Evolutionary conservation across 2,329 filamentous ascomycete genomes (phyloP), one percentile per base, ranked within the genome.

Genomic region (Colletotrichum sp.): DNA sequence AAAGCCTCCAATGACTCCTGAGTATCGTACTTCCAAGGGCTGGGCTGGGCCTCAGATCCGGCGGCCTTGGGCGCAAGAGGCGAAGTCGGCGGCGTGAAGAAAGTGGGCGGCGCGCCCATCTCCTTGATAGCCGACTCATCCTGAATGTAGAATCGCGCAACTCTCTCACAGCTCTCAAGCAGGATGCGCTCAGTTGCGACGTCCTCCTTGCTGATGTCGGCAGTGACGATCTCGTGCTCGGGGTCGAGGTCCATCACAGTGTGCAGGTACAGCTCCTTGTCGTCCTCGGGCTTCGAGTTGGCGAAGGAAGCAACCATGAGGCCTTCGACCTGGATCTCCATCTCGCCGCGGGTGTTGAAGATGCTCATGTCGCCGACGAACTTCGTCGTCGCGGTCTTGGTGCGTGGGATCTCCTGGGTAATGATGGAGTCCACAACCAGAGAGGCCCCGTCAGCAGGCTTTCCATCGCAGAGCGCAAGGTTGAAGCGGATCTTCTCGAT

Each of bases 211-310:
- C 67, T 26, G 16, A 72, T 13, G 3, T 78, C 67, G 3, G 75
- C 63, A 1, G 64, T 66, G 5, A 84, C 75, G 16, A 88, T 84
- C 57, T 84, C 82, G 36, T 86, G 81, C 15, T 85, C 85, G 0
- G 87, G 86, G 63, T 88, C 86, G 6, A 86, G 28, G n/a, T 86
- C 83, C 72, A 84, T 78, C 6, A 79, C 78, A 0, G 84, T 85
- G 32, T 82, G 81, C 6, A 85, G 77, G 62, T 85, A 85, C 10
- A 85, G 77, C 72, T 85, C 84, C 60, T 82, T 80, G 72, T 85
- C 83, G 1, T 82, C 75, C 15, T 82, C 80, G 5, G 81, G 80
- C 57, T 76, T 80, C 1, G 82, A 81, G 1, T 81, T 70, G 6
- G 80, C 80, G 48, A 85, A 82, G 0, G 84, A 83, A 0, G 79